Base-by-base conservation (phyloP, 371 early-diverging fungal genomes). In the Rhizopus stolonifer region DNA sequence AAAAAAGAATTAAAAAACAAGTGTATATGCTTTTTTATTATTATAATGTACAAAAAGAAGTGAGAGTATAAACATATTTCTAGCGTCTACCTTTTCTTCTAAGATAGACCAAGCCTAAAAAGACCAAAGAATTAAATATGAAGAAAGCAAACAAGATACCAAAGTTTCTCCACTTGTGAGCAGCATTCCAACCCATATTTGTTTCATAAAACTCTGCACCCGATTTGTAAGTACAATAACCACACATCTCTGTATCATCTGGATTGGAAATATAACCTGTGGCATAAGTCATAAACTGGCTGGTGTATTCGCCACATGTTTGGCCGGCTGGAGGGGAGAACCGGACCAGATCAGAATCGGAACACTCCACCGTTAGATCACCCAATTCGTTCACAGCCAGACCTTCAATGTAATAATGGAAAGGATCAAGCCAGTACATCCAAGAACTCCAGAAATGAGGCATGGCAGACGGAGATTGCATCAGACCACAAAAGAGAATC, bases 371-470 rank as follows among this genome's bases (percentile, higher is more conserved):
- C 0, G 23, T 40, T 1, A 74, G 60, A 10, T 64, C 60, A 13
- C 76, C 66, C 40, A 89, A 67, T 26, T 85, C 86, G 50, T 80
- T 86, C 42, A 76, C 72, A 3, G 86, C 60, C 2, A 87, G 60
- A n/a, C 80, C 88, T 51, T 89, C 89, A 25, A 85, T 65, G n/a
- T 80, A 67, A 52, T 90, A 88, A 42, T 79, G 79, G 67, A 78
- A 82, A 1, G 87, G 87, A 49, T 82, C 78, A 13, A 87, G 46
- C 73, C 78, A 83, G 61, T 86, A 88, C 73, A 90, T 80, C 86
- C 86, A 87, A 1, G 64, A 49, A 9, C 78, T 67, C 84, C 86
- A 89, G 70, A 90, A 87, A 15, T 52, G 51, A 14, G 88, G 87
- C 82, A 89, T 85, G 2, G 65, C 51, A 1, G 29, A 18, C 21